Conservation (phyloP, 1,284 basidiomycete species). For the Pholiota adiposa region DNA sequence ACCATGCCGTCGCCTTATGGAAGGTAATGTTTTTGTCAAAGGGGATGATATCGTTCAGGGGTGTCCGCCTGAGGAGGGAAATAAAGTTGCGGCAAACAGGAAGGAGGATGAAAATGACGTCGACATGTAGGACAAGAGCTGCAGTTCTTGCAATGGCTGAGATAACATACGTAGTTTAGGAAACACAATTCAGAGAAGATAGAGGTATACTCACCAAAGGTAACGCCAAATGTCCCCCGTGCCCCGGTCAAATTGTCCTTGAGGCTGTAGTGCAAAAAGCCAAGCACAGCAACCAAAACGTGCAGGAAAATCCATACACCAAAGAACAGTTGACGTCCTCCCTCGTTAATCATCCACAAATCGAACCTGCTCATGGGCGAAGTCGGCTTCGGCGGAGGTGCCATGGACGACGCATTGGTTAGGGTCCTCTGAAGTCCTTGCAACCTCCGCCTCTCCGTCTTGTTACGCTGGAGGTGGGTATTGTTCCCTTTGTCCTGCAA, state of each 20-base stretch:
- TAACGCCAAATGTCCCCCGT: conserved; percentile 69
- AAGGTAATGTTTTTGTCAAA: conserved; percentile 90
- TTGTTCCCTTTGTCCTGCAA: conserved; percentile 37
- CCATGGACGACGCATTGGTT: conserved; percentile 38
- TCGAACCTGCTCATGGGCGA: conserved; percentile 53
- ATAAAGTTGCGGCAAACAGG: conserved; percentile 93
- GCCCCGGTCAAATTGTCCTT: conserved; percentile 78
- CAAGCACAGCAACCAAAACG: conserved; percentile 72
- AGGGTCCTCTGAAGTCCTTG: conserved; percentile 76
- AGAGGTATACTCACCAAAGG: conserved; percentile 81
- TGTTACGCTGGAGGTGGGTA: conserved; percentile 70
- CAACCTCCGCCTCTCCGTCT: conserved; percentile 74
- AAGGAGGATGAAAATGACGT: conserved; percentile 88
- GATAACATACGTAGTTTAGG: not conserved
- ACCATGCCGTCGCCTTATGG: conserved; percentile 89
- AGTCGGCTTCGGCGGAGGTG: conserved; percentile 37
- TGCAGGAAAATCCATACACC: conserved; percentile 79
- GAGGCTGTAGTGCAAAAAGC: conserved; percentile 74
- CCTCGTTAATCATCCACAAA: conserved; percentile 92
- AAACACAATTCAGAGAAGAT: no score
- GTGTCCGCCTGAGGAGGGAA: conserved; percentile 80
- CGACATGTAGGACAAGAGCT: conserved; percentile 85
- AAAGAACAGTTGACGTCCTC: conserved; percentile 78
- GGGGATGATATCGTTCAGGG: conserved; percentile 84
- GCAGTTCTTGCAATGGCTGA: conserved; percentile 82